phyloP scores from a whole-genome alignment of 2,329 filamentous ascomycete genomes.

The Endothia cerciana region DNA sequence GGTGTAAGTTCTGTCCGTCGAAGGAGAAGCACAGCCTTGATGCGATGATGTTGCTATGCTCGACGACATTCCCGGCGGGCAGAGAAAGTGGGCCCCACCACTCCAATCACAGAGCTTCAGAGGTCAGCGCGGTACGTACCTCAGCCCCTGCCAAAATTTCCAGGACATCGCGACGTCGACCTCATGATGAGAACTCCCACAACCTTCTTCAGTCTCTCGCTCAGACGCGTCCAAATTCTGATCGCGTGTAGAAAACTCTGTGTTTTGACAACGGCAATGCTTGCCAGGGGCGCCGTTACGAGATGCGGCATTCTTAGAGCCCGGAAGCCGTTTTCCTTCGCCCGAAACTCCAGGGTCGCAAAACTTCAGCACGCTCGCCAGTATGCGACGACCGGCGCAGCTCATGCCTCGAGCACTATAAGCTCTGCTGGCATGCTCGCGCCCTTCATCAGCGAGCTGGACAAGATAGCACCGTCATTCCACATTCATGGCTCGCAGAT shows the following conservation, averaged over 20 bases:
- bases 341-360: conserved; percentile 16
- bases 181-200: neutral
- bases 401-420: conserved; percentile 25
- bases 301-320: conserved; percentile 26
- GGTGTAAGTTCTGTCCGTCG: conserved; percentile 27
- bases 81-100: conserved; percentile 4
- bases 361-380: conserved; percentile 24
- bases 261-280: conserved; percentile 34
- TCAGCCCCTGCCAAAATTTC: conserved; percentile 29
- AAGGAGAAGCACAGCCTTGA: conserved; percentile 31
- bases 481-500: conserved; percentile 82
- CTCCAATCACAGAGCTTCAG: conserved; percentile 34
- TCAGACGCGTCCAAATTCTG: conserved; percentile 9
- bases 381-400: conserved; percentile 28
- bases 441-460: conserved; percentile 71
- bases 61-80: conserved; percentile 21
- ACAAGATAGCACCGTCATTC: conserved; percentile 88
- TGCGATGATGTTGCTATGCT: conserved; percentile 31
- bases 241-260: neutral
- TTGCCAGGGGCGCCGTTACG: conserved; percentile 38
- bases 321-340: conserved; percentile 25
- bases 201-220: neutral
- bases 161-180: neutral
- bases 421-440: conserved; percentile 49
- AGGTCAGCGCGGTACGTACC: conserved; percentile 27